A percentile compares a stretch with the other conserved stretches of the same genome.
Evolutionary conservation across 2,329 filamentous ascomycete species (phyloP).

Genomic region (Xylaria sp.): DNA sequence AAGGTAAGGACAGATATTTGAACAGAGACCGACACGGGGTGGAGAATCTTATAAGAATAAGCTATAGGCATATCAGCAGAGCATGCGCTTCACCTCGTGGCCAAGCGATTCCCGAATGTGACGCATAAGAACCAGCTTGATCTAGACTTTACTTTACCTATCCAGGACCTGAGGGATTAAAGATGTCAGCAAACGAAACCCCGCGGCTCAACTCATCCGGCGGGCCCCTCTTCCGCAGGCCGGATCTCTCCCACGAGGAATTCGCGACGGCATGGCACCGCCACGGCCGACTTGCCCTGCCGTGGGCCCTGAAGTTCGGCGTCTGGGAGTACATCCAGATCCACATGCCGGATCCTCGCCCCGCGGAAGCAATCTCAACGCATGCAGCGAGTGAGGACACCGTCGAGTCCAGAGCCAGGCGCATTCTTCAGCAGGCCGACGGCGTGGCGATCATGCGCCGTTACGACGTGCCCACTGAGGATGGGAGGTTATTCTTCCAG

Average conservation of each 20-base stretch:
- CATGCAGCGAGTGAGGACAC: neutral
- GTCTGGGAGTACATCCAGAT: constrained; percentile 40
- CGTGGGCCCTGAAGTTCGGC: constrained; percentile 37
- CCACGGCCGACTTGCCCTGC: constrained; percentile 31
- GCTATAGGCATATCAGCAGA: neutral
- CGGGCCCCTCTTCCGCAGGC: constrained; percentile 35
- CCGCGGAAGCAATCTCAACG: neutral
- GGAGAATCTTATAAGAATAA: neutral
- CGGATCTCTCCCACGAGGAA: constrained; percentile 33
- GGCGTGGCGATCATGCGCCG: constrained; percentile 38
- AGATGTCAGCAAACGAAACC: constrained; percentile 22
- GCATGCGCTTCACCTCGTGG: neutral
- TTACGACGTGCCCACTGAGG: constrained; percentile 13
- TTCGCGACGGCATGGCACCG: constrained; percentile 37
- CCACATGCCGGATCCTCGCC: constrained; percentile 30
- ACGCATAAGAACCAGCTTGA: neutral
- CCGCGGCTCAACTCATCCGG: constrained; percentile 25
- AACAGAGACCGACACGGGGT: neutral
- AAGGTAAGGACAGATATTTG: neutral
- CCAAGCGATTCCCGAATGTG: neutral
- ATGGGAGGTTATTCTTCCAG: constrained; percentile 29
- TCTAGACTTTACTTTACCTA: constrained; percentile 7
- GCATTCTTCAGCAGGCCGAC: constrained; percentile 31
- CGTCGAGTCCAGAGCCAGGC: constrained; percentile 24
- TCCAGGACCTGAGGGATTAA: neutral